phyloP scores from a whole-genome alignment of 768 basidiomycete genomes.

The Austroboletus eburneus region DNA sequence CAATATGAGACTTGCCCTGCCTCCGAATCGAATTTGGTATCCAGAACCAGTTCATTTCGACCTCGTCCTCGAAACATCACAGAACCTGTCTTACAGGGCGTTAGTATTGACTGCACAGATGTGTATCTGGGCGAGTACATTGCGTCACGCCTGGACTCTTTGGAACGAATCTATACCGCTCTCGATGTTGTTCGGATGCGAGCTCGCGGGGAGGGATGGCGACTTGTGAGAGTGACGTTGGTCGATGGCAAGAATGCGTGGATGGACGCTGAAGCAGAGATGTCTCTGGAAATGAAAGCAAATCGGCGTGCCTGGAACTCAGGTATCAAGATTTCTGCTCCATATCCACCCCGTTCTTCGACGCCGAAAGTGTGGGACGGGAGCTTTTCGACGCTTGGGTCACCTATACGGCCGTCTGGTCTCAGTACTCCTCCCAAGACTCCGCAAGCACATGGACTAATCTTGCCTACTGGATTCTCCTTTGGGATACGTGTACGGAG shows the following conservation, averaged over 20 bases:
- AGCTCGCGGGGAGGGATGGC: conserved; percentile 36
- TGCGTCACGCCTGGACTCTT: conserved; percentile 13
- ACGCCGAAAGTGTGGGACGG: conserved; percentile 18
- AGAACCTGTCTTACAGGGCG: neutral
- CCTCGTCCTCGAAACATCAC: conserved; percentile 24
- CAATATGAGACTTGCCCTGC: neutral
- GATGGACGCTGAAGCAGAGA: conserved; percentile 26
- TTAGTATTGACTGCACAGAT: conserved; percentile 1
- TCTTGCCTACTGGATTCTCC: conserved; percentile 37
- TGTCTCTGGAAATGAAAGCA: conserved; percentile 52
- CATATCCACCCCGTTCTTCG: conserved; percentile 11
- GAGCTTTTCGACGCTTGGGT: neutral
- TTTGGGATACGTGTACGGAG: conserved; percentile 48
- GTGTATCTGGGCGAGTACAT: conserved; percentile 10
- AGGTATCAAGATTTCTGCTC: conserved; percentile 38
- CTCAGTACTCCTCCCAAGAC: conserved; percentile 5
- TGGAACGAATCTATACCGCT: conserved; percentile 40
- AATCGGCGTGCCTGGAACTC: conserved; percentile 67
- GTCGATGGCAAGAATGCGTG: conserved; percentile 23
- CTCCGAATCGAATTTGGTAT: conserved; percentile 11
- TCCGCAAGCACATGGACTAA: conserved; percentile 11
- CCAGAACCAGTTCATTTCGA: conserved; percentile 22
- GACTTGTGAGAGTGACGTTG: conserved; percentile 31
- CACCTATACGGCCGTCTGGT: conserved; percentile 21
- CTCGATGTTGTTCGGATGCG: conserved; percentile 41